Conservation (phyloP, 805 yeast genomes). For the Clavispora phyllophila region DNA sequence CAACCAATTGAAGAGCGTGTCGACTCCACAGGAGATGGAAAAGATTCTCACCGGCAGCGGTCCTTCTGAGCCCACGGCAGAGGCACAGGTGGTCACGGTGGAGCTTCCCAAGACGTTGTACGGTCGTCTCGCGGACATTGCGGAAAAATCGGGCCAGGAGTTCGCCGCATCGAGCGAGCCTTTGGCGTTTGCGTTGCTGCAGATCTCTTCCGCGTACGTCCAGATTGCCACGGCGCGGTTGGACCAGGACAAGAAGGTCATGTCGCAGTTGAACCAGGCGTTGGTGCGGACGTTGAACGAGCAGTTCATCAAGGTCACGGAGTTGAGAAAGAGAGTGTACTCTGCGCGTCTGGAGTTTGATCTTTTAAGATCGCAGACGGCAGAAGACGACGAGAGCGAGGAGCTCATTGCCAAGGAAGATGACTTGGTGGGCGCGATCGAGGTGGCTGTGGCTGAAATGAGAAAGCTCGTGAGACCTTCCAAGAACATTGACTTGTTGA, state of each 20-base stretch:
- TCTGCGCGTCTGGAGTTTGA: slow-evolving; percentile 67
- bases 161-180: slow-evolving; percentile 43
- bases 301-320: slow-evolving; percentile 56
- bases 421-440: slow-evolving; percentile 74
- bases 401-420: slow-evolving; percentile 62
- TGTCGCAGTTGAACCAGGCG: slow-evolving; percentile 53
- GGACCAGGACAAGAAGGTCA: slow-evolving; percentile 63
- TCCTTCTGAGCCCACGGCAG: slow-evolving; percentile 12
- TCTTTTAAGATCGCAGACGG: slow-evolving; percentile 52
- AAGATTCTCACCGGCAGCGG: slow-evolving; percentile 41
- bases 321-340: slow-evolving; percentile 64
- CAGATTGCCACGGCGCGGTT: slow-evolving; percentile 65
- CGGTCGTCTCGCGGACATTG: slow-evolving; percentile 61
- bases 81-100: slow-evolving; percentile 27
- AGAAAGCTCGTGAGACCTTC: slow-evolving; percentile 64
- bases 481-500: slow-evolving; percentile 57
- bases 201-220: slow-evolving; percentile 50
- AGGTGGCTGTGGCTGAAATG: slow-evolving; percentile 76
- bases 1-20: slow-evolving; percentile 56
- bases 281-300: slow-evolving; percentile 48
- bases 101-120: slow-evolving; percentile 65
- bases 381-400: slow-evolving; percentile 40
- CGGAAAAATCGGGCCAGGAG: slow-evolving; percentile 43
- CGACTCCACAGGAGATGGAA: slow-evolving; percentile 64
- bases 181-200: slow-evolving; percentile 50